Evolutionary conservation across 2,329 filamentous ascomycete species (phyloP).

Genomic region (Akanthomyces dipterigenus): DNA sequence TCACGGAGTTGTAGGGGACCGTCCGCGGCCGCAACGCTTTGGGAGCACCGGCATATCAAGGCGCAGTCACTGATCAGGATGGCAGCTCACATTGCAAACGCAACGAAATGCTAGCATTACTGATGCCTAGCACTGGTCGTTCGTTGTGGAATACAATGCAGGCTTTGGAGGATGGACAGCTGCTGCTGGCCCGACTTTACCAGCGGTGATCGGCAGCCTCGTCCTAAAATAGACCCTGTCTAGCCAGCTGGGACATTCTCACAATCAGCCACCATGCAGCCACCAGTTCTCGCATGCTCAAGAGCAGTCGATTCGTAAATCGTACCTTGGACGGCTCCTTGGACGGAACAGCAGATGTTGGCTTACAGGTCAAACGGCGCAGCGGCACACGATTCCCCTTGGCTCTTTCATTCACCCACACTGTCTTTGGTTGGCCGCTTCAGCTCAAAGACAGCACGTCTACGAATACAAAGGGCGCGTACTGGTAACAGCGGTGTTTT

Average conservation of each 20-base stretch:
- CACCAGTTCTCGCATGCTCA: neutral
- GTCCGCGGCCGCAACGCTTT: neutral
- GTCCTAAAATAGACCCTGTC: neutral
- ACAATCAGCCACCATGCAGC: constrained; percentile 5
- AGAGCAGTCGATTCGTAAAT: neutral
- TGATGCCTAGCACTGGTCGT: too few species aligned
- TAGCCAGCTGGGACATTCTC: neutral
- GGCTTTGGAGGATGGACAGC: too few species aligned
- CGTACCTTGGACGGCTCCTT: too few species aligned
- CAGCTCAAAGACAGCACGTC: neutral
- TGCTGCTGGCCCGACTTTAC: too few species aligned
- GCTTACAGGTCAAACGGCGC: neutral
- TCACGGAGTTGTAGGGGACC: neutral
- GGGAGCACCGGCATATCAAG: neutral
- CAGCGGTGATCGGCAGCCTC: neutral
- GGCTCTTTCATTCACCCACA: neutral
- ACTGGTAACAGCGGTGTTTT: too few species aligned
- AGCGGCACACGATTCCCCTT: neutral
- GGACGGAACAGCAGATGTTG: neutral
- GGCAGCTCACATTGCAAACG: neutral
- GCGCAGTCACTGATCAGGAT: neutral
- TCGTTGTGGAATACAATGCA: too few species aligned
- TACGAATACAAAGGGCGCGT: neutral
- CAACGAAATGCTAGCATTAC: neutral
- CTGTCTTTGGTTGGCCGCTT: neutral